These are phyloP conservation scores for Calonectria hawksworthii DNA, from an alignment of 2,329 filamentous ascomycete genomes.

Conservation along the genomic window DNA sequence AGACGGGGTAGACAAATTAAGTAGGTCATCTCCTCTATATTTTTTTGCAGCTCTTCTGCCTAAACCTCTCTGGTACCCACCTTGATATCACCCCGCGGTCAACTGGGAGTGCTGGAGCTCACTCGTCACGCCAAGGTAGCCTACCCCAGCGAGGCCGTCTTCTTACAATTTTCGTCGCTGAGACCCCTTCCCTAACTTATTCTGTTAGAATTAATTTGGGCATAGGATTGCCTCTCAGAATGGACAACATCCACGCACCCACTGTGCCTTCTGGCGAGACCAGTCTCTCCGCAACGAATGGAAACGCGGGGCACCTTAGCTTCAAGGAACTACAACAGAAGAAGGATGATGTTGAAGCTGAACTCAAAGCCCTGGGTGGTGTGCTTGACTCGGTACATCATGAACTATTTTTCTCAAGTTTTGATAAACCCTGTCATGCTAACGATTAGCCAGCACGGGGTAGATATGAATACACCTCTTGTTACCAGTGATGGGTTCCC, in stretches of 20 bases:
- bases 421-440: conserved; percentile 31
- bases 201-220: background rate
- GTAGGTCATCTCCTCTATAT: background rate
- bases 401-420: background rate
- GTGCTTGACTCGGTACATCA: conserved; percentile 87
- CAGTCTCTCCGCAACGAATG: conserved; percentile 71
- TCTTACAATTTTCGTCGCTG: background rate
- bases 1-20: background rate
- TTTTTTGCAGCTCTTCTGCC: background rate
- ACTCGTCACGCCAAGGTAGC: conserved; percentile 37
- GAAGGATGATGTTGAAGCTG: conserved; percentile 87
- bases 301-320: conserved; percentile 74
- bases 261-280: conserved; percentile 81
- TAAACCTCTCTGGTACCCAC: background rate
- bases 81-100: background rate
- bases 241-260: conserved; percentile 71
- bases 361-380: conserved; percentile 85
- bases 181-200: background rate
- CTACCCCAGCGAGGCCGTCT: conserved; percentile 14
- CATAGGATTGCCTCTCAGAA: conserved; percentile 48
- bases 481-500: conserved; percentile 93
- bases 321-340: conserved; percentile 85
- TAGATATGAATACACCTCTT: conserved; percentile 91
- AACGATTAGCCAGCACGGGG: conserved; percentile 77
- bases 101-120: conserved; percentile 12